These are phyloP conservation scores for Nicotiana obtusifolia DNA, from an alignment of 257 asterid genomes.

Conservation along the genomic window DNA sequence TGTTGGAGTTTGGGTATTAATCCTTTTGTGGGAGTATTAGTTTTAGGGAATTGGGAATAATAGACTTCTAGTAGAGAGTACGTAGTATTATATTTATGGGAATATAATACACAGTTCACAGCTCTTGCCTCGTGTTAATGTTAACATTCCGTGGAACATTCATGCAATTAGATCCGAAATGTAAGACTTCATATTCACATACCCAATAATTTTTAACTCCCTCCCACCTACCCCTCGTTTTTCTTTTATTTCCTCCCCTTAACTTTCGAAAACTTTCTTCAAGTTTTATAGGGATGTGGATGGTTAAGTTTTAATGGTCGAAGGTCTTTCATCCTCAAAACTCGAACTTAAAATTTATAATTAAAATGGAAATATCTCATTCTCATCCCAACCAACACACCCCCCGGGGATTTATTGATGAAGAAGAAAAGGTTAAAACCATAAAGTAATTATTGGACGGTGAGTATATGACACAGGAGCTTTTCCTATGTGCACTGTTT, in stretches of 20 bases:
- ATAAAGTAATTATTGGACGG: background rate
- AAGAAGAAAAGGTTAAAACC: no score
- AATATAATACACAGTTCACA: background rate
- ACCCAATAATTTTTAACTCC: background rate
- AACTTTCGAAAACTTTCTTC: no score
- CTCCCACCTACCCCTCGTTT: background rate
- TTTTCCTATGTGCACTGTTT: background rate
- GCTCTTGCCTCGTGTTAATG: constrained; percentile 22
- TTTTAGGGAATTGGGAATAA: background rate
- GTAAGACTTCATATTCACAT: constrained; percentile 16
- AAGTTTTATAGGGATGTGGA: no score
- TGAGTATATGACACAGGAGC: background rate
- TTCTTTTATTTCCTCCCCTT: background rate
- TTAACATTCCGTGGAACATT: constrained; percentile 38
- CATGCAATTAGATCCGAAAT: constrained; percentile 30
- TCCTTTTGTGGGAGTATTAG: background rate
- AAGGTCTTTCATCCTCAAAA: no score
- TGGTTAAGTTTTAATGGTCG: no score
- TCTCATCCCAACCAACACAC: background rate
- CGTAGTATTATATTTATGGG: background rate
- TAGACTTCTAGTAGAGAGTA: background rate
- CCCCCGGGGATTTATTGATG: background rate
- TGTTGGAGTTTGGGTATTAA: background rate
- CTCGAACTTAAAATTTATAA: background rate
- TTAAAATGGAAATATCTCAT: background rate